Conservation (phyloP, 2,329 filamentous ascomycete genomes). For the Trichoderma endophyticum region DNA sequence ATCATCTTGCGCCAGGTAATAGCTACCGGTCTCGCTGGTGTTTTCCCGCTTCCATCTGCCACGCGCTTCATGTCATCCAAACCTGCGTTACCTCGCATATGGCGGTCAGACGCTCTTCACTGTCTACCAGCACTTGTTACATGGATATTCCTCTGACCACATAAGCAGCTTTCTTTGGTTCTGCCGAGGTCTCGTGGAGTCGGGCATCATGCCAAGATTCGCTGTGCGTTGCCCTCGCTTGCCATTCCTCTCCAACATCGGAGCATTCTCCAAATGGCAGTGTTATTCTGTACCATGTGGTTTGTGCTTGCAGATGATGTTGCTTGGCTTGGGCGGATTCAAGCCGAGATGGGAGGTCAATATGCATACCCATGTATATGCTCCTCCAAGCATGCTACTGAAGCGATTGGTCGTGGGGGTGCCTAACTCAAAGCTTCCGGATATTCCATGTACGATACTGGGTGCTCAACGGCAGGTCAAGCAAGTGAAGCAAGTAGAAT, state of each 20-base stretch:
- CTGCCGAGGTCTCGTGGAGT: background rate
- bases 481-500: background rate
- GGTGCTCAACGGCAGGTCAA: background rate
- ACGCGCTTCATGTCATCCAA: background rate
- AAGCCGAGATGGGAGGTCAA: background rate
- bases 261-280: background rate
- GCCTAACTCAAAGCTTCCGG: background rate
- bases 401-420: conserved; percentile 5
- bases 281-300: background rate
- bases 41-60: background rate
- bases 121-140: background rate
- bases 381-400: background rate
- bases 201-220: background rate
- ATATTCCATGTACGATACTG: background rate
- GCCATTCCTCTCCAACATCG: background rate
- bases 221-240: background rate
- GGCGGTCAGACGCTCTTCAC: conserved; percentile 14
- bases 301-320: background rate
- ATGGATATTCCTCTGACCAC: background rate
- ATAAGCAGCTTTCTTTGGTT: background rate
- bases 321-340: conserved; percentile 1
- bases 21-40: background rate
- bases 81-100: conserved; percentile 12
- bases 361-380: background rate
- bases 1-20: background rate